Evolutionary conservation across 2,329 filamentous ascomycete species (phyloP).

Genomic region (Pyrenochaeta sp.): DNA sequence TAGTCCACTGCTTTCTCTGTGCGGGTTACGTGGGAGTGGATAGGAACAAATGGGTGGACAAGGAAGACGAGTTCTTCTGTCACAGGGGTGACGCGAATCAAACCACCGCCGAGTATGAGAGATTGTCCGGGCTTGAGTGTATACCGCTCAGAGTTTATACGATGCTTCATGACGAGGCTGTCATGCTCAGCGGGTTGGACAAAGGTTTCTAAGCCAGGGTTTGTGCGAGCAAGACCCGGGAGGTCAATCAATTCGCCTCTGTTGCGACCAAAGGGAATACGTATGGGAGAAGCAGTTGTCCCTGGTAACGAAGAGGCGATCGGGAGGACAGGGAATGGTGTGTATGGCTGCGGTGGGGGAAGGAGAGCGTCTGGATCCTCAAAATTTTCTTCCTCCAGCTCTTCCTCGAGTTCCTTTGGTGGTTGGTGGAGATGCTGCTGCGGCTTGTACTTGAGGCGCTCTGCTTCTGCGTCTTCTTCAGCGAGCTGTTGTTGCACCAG

Average conservation of each 20-base stretch:
- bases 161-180: constrained; percentile 79
- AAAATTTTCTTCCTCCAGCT: constrained; percentile 33
- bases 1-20: constrained; percentile 82
- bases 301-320: constrained; percentile 86
- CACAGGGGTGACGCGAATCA: constrained; percentile 85
- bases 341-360: constrained; percentile 77
- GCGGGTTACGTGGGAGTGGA: constrained; percentile 77
- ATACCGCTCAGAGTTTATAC: constrained; percentile 76
- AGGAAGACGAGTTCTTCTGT: constrained; percentile 73
- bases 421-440: constrained; percentile 31
- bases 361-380: constrained; percentile 63
- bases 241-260: constrained; percentile 93
- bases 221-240: constrained; percentile 80
- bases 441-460: constrained; percentile 27
- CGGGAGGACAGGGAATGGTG: constrained; percentile 83
- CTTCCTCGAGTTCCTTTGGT: constrained; percentile 25
- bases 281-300: constrained; percentile 93
- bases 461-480: constrained; percentile 42
- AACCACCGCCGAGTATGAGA: constrained; percentile 78
- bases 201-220: constrained; percentile 69
- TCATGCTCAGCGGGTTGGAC: constrained; percentile 72
- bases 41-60: constrained; percentile 85
- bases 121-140: constrained; percentile 80
- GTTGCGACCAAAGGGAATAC: constrained; percentile 85
- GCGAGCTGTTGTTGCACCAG: constrained; percentile 40